Evolutionary conservation across 2,329 filamentous ascomycete species (phyloP).

Genomic region (Polytolypa hystricis): DNA sequence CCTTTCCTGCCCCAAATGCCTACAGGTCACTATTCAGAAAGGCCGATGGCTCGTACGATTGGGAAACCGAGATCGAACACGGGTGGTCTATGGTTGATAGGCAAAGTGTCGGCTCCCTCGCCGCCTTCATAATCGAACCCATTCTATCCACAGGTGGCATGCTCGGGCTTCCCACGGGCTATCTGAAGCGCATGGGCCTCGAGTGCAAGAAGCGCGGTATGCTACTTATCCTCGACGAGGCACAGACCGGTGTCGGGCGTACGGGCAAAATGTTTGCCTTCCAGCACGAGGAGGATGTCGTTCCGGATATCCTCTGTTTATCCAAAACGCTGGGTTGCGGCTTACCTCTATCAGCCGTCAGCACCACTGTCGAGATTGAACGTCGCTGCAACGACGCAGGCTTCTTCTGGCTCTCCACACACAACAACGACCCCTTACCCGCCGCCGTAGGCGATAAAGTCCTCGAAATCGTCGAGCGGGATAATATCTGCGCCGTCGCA

Average conservation of each 20-base stretch:
- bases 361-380: conserved; percentile 45
- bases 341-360: conserved; percentile 47
- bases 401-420: conserved; percentile 48
- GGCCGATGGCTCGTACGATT: conserved; percentile 51
- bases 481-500: conserved; percentile 41
- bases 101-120: conserved; percentile 49
- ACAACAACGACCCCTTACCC: conserved; percentile 51
- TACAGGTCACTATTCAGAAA: conserved; percentile 53
- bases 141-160: conserved; percentile 51
- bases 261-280: conserved; percentile 50
- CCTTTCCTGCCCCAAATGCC: conserved; percentile 48
- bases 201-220: conserved; percentile 46
- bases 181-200: conserved; percentile 44
- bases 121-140: conserved; percentile 52
- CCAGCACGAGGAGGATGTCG: conserved; percentile 36
- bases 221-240: conserved; percentile 50
- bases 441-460: conserved; percentile 52
- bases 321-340: conserved; percentile 53
- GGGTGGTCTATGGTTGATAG: conserved; percentile 51
- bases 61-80: conserved; percentile 53
- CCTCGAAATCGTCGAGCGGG: conserved; percentile 49
- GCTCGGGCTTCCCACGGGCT: conserved; percentile 47
- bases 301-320: conserved; percentile 50
- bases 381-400: conserved; percentile 36
- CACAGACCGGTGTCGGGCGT: conserved; percentile 48